Conservation (phyloP, 306 rosid genomes). For the Hippophae rhamnoides region DNA sequence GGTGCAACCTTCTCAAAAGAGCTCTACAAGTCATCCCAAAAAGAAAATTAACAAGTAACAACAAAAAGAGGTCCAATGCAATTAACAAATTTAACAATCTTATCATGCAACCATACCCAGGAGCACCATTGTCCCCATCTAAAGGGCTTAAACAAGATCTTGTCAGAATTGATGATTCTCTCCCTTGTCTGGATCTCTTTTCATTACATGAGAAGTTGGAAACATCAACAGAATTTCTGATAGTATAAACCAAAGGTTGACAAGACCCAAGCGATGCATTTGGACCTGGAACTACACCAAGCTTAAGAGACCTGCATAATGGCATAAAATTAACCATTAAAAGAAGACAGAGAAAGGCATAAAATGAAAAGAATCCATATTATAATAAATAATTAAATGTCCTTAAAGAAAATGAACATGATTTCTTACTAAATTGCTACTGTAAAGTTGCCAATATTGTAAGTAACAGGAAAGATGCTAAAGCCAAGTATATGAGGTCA, state of each 20-base stretch:
- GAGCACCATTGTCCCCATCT: slow-evolving; percentile 53
- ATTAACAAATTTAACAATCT: slow-evolving; percentile 13
- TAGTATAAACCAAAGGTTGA: slow-evolving; percentile 57
- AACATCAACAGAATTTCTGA: slow-evolving; percentile 65
- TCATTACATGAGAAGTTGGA: slow-evolving; percentile 84
- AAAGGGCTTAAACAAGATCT: slow-evolving; percentile 92
- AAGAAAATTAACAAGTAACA: slow-evolving; percentile 8
- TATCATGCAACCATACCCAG: slow-evolving; percentile 55
- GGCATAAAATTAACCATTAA: not conserved
- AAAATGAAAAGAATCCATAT: too few relatives aligned
- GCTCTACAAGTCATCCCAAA: slow-evolving; percentile 33
- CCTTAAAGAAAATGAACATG: too few relatives aligned
- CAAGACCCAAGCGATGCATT: slow-evolving; percentile 51
- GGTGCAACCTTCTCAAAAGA: slow-evolving; percentile 75
- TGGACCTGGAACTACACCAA: slow-evolving; percentile 77
- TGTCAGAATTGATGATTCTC: slow-evolving; percentile 77
- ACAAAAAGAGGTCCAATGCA: slow-evolving; percentile 2
- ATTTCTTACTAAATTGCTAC: slow-evolving; percentile 4
- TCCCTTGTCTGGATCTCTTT: slow-evolving; percentile 94
- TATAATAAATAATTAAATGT: too few relatives aligned
- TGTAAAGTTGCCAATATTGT: not conserved
- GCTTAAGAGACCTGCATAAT: slow-evolving; percentile 75
- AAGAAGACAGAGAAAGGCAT: too few relatives aligned
- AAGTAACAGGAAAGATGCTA: not conserved
- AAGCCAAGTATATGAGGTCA: not conserved